Conservation (phyloP, 1,139 yeast genomes). For the Yamadazyma trypodendri region DNA sequence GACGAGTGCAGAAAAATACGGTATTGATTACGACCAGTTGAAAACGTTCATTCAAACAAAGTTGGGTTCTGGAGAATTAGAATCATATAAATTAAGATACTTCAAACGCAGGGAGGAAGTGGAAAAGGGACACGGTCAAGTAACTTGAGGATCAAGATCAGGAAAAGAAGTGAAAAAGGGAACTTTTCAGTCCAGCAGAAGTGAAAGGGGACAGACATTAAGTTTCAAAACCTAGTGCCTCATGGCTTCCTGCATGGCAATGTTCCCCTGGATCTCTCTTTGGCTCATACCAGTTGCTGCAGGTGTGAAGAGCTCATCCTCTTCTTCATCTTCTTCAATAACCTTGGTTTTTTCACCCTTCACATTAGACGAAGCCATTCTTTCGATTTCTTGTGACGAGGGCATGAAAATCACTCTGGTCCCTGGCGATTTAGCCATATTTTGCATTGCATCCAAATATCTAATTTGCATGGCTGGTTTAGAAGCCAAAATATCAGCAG, state of each 20-base stretch:
- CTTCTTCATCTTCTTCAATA: conserved; percentile 20
- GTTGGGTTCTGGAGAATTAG: conserved; percentile 14
- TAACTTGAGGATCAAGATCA: too few species aligned
- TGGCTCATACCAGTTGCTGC: conserved; percentile 12
- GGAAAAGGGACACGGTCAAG: too few species aligned
- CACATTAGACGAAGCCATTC: conserved; percentile 28
- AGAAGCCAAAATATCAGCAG: conserved; percentile 74
- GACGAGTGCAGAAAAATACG: conserved; percentile 2
- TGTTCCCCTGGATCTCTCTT: conserved; percentile 20
- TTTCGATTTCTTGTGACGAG: conserved; percentile 43
- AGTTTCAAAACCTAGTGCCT: too few species aligned
- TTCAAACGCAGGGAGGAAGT: too few species aligned
- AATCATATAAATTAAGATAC: conserved; percentile 14
- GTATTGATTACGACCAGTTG: conserved; percentile 7
- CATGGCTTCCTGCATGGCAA: conserved; percentile 34
- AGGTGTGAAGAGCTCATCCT: conserved; percentile 17
- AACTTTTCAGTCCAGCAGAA: too few species aligned
- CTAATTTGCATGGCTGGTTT: conserved; percentile 80
- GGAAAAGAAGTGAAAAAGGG: too few species aligned
- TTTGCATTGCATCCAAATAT: conserved; percentile 77
- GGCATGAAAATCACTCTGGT: conserved; percentile 79
- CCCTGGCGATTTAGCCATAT: conserved; percentile 62
- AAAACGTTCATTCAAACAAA: conserved; percentile 13
- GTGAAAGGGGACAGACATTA: too few species aligned
- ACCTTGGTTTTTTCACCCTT: conserved; percentile 7